Evolutionary conservation across 768 basidiomycete genomes (phyloP), one percentile per base, ranked within the genome.

Genomic region (Tricholoma sp.): DNA sequence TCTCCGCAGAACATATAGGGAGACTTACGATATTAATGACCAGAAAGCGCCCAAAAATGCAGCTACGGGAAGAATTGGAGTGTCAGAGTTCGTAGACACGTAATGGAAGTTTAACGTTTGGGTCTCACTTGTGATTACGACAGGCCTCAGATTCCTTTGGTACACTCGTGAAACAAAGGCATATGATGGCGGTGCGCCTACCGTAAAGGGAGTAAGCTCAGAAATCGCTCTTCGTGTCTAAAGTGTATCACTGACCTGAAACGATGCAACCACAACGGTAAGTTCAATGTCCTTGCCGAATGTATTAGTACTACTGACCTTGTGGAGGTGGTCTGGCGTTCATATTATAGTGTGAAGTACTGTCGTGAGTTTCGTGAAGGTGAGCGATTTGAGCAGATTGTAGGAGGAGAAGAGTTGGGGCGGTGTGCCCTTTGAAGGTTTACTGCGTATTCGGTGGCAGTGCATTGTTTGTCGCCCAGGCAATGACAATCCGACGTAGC

Each of bases 11-110:
- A 32, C 34, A 5, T 18, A 4, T 37, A 45, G 50, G 29, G 0
- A 46, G 16, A 77, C 88, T 70, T 67, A 90, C 89, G 80, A 80
- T 58, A 82, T 70, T 8, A 91, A 69, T 21, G 80, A 64, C 84
- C 87, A 91, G 14, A 89, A 55, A 5, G 78, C 81, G 21, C 73
- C 75, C 21, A 85, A 31, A 45, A 79, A 58, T 1, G 79, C 73
- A 50, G 72, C 80, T 81, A 56, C 3, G 31, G 14, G 12, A 34
- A 54, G 35, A 35, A 69, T 32, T 22, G 57, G 27, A 62, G 55
- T 32, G 22, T 47, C 21, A 16, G 10, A 16, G 35, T 41, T 22
- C 7, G 10, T 6, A 7, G n/a, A 9, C 31, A 6, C 47, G 37
- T 6, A 3, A 51, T 22, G 29, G 22, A 52, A 7, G 46, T 37